A percentile compares a stretch with the other conserved stretches of the same genome.
These are phyloP conservation scores for Populus alba DNA, from an alignment of 345 rosid species.

Conservation along the genomic window DNA sequence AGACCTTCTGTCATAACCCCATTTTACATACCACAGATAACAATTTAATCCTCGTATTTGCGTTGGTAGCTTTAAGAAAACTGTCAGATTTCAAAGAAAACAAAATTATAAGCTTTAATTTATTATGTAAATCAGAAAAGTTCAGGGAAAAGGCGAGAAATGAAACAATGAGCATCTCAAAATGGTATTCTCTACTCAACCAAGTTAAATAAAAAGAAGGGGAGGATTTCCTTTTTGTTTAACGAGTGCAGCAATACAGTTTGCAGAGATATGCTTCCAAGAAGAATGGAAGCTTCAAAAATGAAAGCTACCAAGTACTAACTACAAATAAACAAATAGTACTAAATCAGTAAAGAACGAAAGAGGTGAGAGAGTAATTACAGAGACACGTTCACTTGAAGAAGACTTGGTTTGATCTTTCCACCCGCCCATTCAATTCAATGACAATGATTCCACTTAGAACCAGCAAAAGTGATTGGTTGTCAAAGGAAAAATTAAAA, in stretches of 20 bases:
- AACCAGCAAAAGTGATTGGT: constrained; percentile 20
- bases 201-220: neutral
- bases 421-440: constrained; percentile 36
- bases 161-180: constrained; percentile 3
- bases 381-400: constrained; percentile 27
- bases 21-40: neutral
- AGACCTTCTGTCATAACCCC: neutral
- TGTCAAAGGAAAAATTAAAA: neutral
- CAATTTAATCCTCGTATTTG: neutral
- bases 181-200: neutral
- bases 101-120: neutral
- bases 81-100: constrained; percentile 10
- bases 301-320: constrained; percentile 31
- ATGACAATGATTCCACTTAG: constrained; percentile 46
- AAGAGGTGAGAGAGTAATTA: constrained; percentile 18
- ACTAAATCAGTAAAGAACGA: constrained; percentile 20
- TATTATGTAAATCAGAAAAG: neutral
- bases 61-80: neutral
- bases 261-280: constrained; percentile 22
- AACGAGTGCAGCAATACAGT: neutral
- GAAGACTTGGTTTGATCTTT: constrained; percentile 27
- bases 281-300: constrained; percentile 31
- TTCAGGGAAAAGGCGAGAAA: neutral
- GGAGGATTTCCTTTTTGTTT: neutral
- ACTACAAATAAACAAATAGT: constrained; percentile 18